Evolutionary conservation across 768 basidiomycete species (phyloP), one percentile per base, ranked within the genome.

Genomic region (Melanogaster broomeanus): DNA sequence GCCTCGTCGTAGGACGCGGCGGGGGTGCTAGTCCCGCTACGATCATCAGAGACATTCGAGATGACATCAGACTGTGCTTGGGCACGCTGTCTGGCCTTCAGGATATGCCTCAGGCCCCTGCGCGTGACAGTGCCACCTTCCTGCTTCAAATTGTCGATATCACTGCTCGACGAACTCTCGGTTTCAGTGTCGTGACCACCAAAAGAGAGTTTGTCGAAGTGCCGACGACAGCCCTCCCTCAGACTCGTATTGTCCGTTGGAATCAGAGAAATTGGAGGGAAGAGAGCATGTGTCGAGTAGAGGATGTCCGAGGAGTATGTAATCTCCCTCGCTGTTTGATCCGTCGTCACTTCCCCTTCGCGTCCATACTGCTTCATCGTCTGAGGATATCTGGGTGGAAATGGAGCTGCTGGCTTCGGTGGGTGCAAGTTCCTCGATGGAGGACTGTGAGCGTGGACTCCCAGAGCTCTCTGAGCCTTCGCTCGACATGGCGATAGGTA

Each of bases 1-100:
- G 69, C 67, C 1, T 65, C 63, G 1, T 59, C 57, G 31, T 63
- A 71, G 6, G 67, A 61, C 4, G 43, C 46, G 10, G 42, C 48
- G 13, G 55, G 56, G 5, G 62, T 62, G 18, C 30, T 34, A 10
- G 40, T 34, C 4, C 49, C 63, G 12, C 51, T 55, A 9, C 39
- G 38, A 31, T 48, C 51, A 13, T 53, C 49, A 13, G 57, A 50
- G 42, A 48, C 50, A 15, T 53, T 7, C 0, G 57, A 58, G 18
- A 40, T 42, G 31, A 2, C 6, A 0, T 38, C 49, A 8, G 60
- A 50, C 3, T 35, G 41, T 41, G 56, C 48, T 19, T 27, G 21
- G 16, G 38, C 40, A 27, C 47, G 39, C 21, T 25, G 41, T n/a
- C 18, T 55, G 18, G 45, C 13, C n/a, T 55, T 57, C 21, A 13